Base-by-base conservation (phyloP, 805 yeast genomes). In the Kuraishia capsulata region DNA sequence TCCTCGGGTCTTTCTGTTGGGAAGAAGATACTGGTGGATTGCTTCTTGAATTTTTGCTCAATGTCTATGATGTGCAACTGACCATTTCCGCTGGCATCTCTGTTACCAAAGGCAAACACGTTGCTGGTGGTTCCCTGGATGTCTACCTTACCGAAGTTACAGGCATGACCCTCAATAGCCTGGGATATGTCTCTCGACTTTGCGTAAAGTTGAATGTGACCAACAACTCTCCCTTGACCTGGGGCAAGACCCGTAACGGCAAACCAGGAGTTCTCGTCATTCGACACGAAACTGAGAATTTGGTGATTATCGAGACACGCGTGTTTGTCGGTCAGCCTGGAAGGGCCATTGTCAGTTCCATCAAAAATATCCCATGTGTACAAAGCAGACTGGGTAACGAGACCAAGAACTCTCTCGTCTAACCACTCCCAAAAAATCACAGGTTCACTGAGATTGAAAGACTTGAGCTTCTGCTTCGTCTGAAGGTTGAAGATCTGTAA, bases 371-470 rank as follows among this genome's bases (percentile, higher is more conserved):
- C 78, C 87, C 96, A 90, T 42, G 75, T 74, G 64, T 68, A 85
- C 51, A 92, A 67, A 35, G 83, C 63, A 44, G 80, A 65, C 5
- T 80, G 85, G 10, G 97, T 86, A 45, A 92, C 81, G 44, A 92
- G 71, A 50, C 97, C 98, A 47, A 92, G 68, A 39, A 73, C 67
- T 45, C 76, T 65, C 44, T 76, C 73, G 51, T 72, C 67, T 42
- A 92, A 67, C 99, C 99, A 92, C 57, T 80, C 81, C 99, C 99
- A 92, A 60, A 80, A 90, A 34, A 88, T 78, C 36, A 92, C 89
- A 34, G 96, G 95, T 57, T 88, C 94, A 46, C 74, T 74, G 71
- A 88, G 69, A 41, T 85, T 83, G 60, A 80, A 80, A 16, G 95
- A 81, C 69, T 89, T 89, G 56, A 92, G 72, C 56, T 95, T 80